Evolutionary conservation across 352 stramenopile species (phyloP).

Genomic region (Phytophthora vignae): DNA sequence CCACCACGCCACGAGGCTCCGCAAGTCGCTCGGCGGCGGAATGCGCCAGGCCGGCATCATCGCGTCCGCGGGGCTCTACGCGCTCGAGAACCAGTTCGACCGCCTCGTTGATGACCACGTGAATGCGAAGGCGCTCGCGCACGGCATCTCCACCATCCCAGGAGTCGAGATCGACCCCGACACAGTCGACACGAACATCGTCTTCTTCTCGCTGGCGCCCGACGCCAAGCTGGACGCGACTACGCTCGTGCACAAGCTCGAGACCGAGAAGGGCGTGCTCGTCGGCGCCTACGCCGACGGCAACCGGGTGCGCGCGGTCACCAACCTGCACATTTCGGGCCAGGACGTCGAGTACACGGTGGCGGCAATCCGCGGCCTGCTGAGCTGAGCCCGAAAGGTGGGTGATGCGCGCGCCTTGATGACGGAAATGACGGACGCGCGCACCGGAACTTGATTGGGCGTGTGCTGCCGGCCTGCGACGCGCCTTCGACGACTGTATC

Average conservation of each 20-base stretch:
- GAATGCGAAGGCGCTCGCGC: slow-evolving; percentile 77
- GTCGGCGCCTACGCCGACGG: slow-evolving; percentile 71
- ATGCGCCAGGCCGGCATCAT: slow-evolving; percentile 97
- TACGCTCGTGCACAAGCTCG: slow-evolving; percentile 65
- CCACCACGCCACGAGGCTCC: slow-evolving; percentile 84
- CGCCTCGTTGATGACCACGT: slow-evolving; percentile 85
- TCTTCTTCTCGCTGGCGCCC: slow-evolving; percentile 74
- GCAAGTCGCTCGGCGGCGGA: slow-evolving; percentile 97
- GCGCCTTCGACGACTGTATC: slow-evolving; percentile 5
- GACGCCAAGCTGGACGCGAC: slow-evolving; percentile 69
- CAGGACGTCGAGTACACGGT: slow-evolving; percentile 76
- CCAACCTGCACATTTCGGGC: slow-evolving; percentile 75
- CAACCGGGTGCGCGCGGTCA: slow-evolving; percentile 72
- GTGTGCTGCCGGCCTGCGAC: slow-evolving; percentile 14
- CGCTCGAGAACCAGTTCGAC: slow-evolving; percentile 90
- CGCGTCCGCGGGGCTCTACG: slow-evolving; percentile 92
- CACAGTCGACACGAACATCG: slow-evolving; percentile 90
- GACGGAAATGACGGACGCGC: slow-evolving; percentile 21
- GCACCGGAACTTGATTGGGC: slow-evolving; percentile 22
- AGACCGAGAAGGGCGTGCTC: slow-evolving; percentile 74
- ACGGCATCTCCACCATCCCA: slow-evolving; percentile 68
- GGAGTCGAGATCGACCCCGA: slow-evolving; percentile 69
- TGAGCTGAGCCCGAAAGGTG: slow-evolving; percentile 41
- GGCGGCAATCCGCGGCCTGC: slow-evolving; percentile 58
- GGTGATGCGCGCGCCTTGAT: slow-evolving; percentile 17